These are phyloP conservation scores for Pichia californica DNA, from an alignment of 805 yeast genomes.

Conservation along the genomic window DNA sequence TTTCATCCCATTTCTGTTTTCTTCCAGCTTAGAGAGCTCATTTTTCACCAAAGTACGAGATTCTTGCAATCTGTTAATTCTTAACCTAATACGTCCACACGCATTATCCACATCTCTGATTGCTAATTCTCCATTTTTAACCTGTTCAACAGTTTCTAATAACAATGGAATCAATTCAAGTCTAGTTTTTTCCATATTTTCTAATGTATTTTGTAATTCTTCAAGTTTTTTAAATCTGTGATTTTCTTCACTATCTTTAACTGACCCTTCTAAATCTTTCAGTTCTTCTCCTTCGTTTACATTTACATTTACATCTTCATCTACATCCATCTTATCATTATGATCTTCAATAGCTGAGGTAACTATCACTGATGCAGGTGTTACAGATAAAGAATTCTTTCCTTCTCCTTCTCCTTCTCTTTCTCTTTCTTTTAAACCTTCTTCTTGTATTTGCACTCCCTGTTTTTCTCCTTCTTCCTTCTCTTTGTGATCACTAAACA, in stretches of 20 bases:
- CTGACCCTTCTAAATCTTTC: neutral
- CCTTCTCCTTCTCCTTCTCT: no score
- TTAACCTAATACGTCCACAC: constrained; percentile 39
- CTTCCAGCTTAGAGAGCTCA: constrained; percentile 25
- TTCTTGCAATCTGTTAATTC: constrained; percentile 33
- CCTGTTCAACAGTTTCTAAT: constrained; percentile 34
- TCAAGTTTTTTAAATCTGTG: neutral
- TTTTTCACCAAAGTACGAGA: constrained; percentile 35
- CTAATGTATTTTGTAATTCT: neutral
- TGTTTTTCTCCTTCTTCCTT: neutral
- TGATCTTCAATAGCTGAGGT: no score
- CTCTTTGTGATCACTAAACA: neutral
- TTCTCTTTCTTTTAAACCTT: neutral
- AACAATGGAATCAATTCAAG: constrained; percentile 35
- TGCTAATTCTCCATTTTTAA: constrained; percentile 33
- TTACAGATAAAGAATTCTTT: no score
- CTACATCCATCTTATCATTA: neutral
- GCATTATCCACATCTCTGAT: constrained; percentile 39
- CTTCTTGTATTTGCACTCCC: neutral
- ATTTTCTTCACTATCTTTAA: neutral
- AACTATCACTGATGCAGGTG: no score
- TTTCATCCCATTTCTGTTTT: constrained; percentile 23
- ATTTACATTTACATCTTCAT: neutral
- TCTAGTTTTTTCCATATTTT: constrained; percentile 24
- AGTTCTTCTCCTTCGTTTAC: neutral